Percentiles rank a stretch among this genome's conserved stretches.
These are phyloP conservation scores for Corynascus novoguineensis DNA, from an alignment of 495 filamentous ascomycete species.

Conservation along the genomic window DNA sequence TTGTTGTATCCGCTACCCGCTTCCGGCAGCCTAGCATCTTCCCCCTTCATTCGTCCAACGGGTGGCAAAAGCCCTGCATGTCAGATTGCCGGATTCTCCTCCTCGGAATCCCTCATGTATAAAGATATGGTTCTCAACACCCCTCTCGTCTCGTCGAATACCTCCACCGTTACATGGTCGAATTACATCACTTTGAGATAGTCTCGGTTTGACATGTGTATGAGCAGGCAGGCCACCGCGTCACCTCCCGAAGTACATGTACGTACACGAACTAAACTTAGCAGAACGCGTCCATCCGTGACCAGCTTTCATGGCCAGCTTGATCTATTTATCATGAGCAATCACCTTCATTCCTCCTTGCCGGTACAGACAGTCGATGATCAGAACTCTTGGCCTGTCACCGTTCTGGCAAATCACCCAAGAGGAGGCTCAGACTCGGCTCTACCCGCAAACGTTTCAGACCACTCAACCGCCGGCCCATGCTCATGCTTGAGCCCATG, in stretches of 20 bases:
- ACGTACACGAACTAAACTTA: no score
- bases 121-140: not conserved
- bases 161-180: not conserved
- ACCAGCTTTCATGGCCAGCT: no score
- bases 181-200: no score
- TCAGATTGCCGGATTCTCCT: not conserved
- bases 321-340: no score
- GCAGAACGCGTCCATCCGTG: no score
- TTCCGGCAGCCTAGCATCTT: no score
- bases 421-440: not conserved
- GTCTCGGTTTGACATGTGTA: no score
- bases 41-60: no score
- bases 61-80: not conserved
- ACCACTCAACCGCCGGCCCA: not conserved
- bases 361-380: not conserved
- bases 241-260: no score
- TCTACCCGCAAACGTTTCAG: slow-evolving; percentile 4
- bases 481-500: not conserved
- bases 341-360: not conserved
- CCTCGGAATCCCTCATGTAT: not conserved
- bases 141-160: not conserved
- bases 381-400: not conserved
- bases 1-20: not conserved
- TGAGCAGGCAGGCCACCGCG: no score
- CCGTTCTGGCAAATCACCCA: not conserved